These are phyloP conservation scores for Pichia cactophila DNA, from an alignment of 1,139 yeast species.

Conservation along the genomic window DNA sequence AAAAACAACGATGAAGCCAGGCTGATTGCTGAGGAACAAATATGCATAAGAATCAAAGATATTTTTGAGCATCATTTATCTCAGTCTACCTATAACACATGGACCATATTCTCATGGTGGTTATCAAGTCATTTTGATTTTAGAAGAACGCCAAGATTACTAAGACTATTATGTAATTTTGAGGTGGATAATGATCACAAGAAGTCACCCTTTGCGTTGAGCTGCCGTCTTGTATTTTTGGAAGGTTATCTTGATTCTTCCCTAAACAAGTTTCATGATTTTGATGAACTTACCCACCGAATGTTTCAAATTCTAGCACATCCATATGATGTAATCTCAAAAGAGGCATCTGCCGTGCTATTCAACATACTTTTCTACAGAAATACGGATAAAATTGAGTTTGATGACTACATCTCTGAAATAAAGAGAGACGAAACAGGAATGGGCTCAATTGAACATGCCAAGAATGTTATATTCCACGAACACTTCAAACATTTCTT, in stretches of 20 bases:
- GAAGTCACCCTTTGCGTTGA: conserved; percentile 60
- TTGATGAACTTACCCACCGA: conserved; percentile 40
- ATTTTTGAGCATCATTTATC: conserved; percentile 57
- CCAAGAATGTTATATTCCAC: conserved; percentile 15
- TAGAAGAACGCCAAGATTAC: conserved; percentile 56
- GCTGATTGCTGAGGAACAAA: conserved; percentile 39
- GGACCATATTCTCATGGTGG: conserved; percentile 79
- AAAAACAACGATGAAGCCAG: conserved; percentile 28
- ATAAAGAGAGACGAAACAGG: conserved; percentile 30
- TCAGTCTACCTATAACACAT: conserved; percentile 68
- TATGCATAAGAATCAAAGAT: conserved; percentile 36
- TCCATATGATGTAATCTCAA: conserved; percentile 71
- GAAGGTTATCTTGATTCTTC: conserved; percentile 47
- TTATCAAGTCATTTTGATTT: conserved; percentile 57
- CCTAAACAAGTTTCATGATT: conserved; percentile 52
- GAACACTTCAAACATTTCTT: conserved; percentile 16
- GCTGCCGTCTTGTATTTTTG: conserved; percentile 54
- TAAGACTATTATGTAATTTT: conserved; percentile 39
- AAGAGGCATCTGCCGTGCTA: conserved; percentile 60
- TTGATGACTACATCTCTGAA: conserved; percentile 36
- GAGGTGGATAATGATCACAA: conserved; percentile 36
- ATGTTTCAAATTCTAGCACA: conserved; percentile 46
- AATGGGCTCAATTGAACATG: conserved; percentile 16
- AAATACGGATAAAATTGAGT: conserved; percentile 43
- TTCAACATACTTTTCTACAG: conserved; percentile 48